Conservation (phyloP, 805 yeast species). For the Lachancea meyersii region DNA sequence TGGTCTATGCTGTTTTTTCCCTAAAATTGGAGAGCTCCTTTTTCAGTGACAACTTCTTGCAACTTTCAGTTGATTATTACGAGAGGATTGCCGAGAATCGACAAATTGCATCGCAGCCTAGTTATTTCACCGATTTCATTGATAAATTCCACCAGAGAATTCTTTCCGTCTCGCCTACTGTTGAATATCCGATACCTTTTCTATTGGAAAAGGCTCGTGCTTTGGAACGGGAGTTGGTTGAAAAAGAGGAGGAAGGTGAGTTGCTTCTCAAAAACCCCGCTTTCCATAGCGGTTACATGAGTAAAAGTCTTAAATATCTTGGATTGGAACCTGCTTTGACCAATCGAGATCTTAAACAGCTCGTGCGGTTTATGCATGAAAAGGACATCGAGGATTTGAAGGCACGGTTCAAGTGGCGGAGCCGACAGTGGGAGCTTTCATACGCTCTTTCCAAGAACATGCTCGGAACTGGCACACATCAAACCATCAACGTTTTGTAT, state of each 20-base stretch:
- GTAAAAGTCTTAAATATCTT: conserved; percentile 13
- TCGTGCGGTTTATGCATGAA: conserved; percentile 30
- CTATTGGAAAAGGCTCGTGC: conserved; percentile 49
- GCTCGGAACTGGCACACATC: conserved; percentile 68
- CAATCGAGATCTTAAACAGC: conserved; percentile 29
- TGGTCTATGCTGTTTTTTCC: conserved; percentile 74
- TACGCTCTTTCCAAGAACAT: conserved; percentile 47
- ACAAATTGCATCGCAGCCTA: conserved; percentile 17
- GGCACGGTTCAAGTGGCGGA: conserved; percentile 29
- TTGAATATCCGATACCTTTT: conserved; percentile 64
- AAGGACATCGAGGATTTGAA: conserved; percentile 30
- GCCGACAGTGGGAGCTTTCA: conserved; percentile 65
- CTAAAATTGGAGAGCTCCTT: conserved; percentile 72
- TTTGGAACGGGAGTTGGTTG: conserved; percentile 38
- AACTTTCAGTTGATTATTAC: conserved; percentile 38
- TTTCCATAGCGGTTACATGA: conserved; percentile 10
- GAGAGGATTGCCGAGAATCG: conserved; percentile 16
- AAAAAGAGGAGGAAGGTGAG: conserved; percentile 27
- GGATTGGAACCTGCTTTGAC: conserved; percentile 29
- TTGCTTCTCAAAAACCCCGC: conserved; percentile 12
- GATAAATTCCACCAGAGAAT: conserved; percentile 43
- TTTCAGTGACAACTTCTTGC: conserved; percentile 63
- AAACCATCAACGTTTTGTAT: conserved; percentile 68
- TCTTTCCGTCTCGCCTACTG: conserved; percentile 81
- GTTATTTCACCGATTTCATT: conserved; percentile 36